Conservation (phyloP, 1,139 yeast species). For the Blastobotrys serpentis region DNA sequence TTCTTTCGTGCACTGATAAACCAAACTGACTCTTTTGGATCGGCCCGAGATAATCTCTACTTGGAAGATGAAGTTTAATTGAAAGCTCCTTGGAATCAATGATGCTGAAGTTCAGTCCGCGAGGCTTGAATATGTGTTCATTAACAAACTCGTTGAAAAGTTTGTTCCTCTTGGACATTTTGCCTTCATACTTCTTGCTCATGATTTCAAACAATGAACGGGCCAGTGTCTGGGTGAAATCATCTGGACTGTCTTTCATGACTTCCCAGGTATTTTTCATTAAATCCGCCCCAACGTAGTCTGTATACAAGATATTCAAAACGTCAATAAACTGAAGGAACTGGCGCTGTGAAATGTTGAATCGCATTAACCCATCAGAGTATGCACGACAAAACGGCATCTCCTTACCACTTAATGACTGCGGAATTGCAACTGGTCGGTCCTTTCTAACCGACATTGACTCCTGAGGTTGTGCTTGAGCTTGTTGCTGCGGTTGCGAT, state of each 20-base stretch:
- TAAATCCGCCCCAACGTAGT: background rate
- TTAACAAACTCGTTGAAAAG: background rate
- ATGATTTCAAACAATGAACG: constrained; percentile 3
- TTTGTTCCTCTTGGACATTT: constrained; percentile 2
- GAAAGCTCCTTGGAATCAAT: constrained; percentile 1
- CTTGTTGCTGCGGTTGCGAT: too few species aligned
- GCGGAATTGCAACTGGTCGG: constrained; percentile 6
- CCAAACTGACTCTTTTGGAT: background rate
- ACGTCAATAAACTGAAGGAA: constrained; percentile 6
- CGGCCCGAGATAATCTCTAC: constrained; percentile 2
- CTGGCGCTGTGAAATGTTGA: constrained; percentile 5
- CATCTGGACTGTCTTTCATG: constrained; percentile 7
- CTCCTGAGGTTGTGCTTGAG: background rate
- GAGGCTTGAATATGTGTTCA: constrained; percentile 1
- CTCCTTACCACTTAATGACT: constrained; percentile 3
- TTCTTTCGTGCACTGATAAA: constrained; percentile 2
- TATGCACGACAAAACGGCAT: constrained; percentile 9
- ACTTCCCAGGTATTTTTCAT: constrained; percentile 9
- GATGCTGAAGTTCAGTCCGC: constrained; percentile 5
- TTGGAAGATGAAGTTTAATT: constrained; percentile 1
- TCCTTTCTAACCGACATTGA: constrained; percentile 1
- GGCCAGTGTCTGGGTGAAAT: background rate
- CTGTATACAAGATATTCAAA: constrained; percentile 2
- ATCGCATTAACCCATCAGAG: background rate
- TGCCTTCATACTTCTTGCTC: constrained; percentile 8